These are phyloP conservation scores for Vararia minispora DNA, from an alignment of 768 basidiomycete species.

Conservation along the genomic window DNA sequence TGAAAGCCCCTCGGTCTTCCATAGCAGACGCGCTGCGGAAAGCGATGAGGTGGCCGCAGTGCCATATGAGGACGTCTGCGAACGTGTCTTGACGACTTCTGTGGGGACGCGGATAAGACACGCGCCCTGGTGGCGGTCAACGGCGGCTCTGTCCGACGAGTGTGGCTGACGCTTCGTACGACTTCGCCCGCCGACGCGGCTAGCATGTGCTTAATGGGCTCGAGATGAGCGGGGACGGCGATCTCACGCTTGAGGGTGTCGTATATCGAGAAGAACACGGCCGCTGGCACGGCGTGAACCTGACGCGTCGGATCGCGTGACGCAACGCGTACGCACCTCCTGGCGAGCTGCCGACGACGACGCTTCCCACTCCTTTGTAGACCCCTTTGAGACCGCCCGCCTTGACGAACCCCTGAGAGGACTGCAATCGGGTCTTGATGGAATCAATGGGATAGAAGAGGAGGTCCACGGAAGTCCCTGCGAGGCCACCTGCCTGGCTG, in stretches of 20 bases:
- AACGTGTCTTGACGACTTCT: constrained; percentile 90
- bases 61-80: constrained; percentile 76
- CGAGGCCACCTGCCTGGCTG: constrained; percentile 72
- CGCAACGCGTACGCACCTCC: constrained; percentile 49
- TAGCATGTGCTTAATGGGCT: constrained; percentile 53
- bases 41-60: constrained; percentile 43
- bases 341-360: constrained; percentile 89
- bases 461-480: constrained; percentile 88
- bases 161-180: constrained; percentile 21
- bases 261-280: constrained; percentile 91
- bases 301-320: neutral
- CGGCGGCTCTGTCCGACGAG: neutral
- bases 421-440: constrained; percentile 90
- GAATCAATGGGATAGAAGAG: constrained; percentile 97
- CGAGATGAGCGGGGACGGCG: constrained; percentile 48
- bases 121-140: constrained; percentile 44
- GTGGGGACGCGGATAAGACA: constrained; percentile 93
- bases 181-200: constrained; percentile 43
- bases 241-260: constrained; percentile 75
- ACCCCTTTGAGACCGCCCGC: constrained; percentile 87
- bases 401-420: constrained; percentile 69
- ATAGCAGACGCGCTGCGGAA: constrained; percentile 42
- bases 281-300: constrained; percentile 42
- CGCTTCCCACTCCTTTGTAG: constrained; percentile 91
- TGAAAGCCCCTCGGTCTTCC: constrained; percentile 49